Evolutionary conservation across 2,329 filamentous ascomycete genomes (phyloP), one percentile per base, ranked within the genome.

Genomic region (Fusarium sp.): DNA sequence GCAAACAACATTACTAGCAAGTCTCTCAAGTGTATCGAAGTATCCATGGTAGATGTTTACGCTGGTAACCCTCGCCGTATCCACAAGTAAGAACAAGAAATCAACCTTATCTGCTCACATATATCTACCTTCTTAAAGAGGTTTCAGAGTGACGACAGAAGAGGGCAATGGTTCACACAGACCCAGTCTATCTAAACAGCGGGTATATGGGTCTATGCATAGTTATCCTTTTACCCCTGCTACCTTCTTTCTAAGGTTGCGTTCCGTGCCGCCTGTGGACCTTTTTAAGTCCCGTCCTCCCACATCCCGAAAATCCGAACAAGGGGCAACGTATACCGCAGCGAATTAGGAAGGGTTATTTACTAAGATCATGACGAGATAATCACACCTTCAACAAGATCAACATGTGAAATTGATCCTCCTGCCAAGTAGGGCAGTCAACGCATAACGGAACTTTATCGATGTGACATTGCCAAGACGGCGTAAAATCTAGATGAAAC

Each of bases 391-490:
- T 48, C 3, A 14, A 11, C 25, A 8, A 25, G 51, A 45, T 56
- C 40, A 30, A n/a, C 56, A n/a, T 47, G 3, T 14, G 8, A 23
- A 20, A 58, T 33, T 10, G 19, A 39, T 35, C 15, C 13, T 48
- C 40, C 25, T 20, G 2, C 53, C 56, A 23, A 48, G 3, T 57
- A 10, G 23, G 41, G 56, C 4, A 25, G 22, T 57, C 40, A 10
- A 40, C n/a, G 13, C 20, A 46, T 25, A 19, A 6, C 33, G 56
- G 56, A 59, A 11, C 27, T 48, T 57, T 57, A 2, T 35, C 14
- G 3, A 57, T 1, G 56, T 48, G 9, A 17, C 53, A 59, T 59
- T 59, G 56, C 56, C 56, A 59, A 57, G 56, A 25, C 41, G 41
- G 52, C 7, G 33, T 17, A 48, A 17, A 4, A 14, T n/a, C 6